Conservation (phyloP, 441 rosid species). For the Jatropha podagrica region DNA sequence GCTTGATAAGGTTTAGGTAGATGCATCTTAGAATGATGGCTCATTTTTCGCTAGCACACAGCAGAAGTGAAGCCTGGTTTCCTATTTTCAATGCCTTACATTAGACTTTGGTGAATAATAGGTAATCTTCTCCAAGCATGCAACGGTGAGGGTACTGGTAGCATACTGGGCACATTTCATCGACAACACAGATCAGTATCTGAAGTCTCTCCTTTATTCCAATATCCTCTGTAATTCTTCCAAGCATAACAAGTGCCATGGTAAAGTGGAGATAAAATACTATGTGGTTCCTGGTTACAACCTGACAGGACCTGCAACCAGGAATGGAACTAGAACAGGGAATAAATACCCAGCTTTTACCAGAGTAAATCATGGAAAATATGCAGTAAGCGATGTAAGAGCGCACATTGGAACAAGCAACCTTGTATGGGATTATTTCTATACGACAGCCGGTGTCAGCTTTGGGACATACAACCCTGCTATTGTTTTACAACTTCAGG, state of each 20-base stretch:
- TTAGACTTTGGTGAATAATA: slow-evolving; percentile 17
- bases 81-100: neutral
- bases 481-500: slow-evolving; percentile 70
- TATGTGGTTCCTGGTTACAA: slow-evolving; percentile 77
- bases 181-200: slow-evolving; percentile 58
- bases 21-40: neutral
- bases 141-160: slow-evolving; percentile 74
- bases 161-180: slow-evolving; percentile 90
- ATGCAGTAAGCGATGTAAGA: slow-evolving; percentile 63
- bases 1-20: neutral
- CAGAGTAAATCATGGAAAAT: slow-evolving; percentile 82
- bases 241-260: slow-evolving; percentile 54
- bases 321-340: slow-evolving; percentile 50
- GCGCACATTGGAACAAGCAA: slow-evolving; percentile 84
- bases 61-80: neutral
- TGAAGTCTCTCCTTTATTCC: slow-evolving; percentile 70
- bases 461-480: slow-evolving; percentile 65
- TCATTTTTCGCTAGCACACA: neutral
- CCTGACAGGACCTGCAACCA: slow-evolving; percentile 66
- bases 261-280: slow-evolving; percentile 76
- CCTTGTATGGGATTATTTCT: slow-evolving; percentile 91
- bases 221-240: slow-evolving; percentile 77
- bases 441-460: slow-evolving; percentile 76
- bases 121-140: slow-evolving; percentile 86
- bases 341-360: slow-evolving; percentile 63